Conservation (phyloP, 1,139 yeast genomes). For the Sugiyamaella grinbergsii region DNA sequence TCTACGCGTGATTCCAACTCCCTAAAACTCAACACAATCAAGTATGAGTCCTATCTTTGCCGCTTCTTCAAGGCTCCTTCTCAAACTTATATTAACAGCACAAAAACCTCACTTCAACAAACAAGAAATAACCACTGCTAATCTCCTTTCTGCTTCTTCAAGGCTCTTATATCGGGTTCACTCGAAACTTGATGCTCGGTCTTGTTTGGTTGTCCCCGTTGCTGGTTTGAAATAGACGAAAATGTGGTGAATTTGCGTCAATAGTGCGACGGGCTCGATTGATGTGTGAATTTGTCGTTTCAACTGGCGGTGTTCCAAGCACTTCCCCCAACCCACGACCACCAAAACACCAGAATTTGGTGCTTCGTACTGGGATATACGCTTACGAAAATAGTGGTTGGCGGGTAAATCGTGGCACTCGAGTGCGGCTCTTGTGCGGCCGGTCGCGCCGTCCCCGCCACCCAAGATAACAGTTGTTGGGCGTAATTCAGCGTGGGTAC, state of each 20-base stretch:
- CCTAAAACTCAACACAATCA: conserved; percentile 16
- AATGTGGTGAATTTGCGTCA: conserved; percentile 13
- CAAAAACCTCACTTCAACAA: conserved; percentile 7
- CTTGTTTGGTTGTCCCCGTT: conserved; percentile 10
- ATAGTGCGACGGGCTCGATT: conserved; percentile 6
- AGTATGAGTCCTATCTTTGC: conserved; percentile 13
- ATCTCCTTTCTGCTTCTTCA: conserved; percentile 1
- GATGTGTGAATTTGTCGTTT: conserved; percentile 15
- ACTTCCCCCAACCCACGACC: conserved; percentile 9
- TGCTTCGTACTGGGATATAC: conserved; percentile 13
- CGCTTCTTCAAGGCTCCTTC: background rate
- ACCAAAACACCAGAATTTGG: conserved; percentile 7
- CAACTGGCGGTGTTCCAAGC: conserved; percentile 1
- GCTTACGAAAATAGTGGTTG: background rate
- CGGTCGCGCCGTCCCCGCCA: conserved; percentile 3
- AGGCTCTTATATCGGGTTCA: background rate
- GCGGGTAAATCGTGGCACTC: conserved; percentile 4
- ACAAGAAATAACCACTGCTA: conserved; percentile 2
- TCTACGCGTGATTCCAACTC: background rate
- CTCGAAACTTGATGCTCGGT: conserved; percentile 8
- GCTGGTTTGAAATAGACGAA: conserved; percentile 11
- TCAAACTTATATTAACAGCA: background rate
- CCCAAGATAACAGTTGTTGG: no score
- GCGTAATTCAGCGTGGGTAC: no score
- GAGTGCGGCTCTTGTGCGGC: conserved; percentile 7